Conservation (phyloP, 805 yeast genomes). For the Danielia reshetovae region DNA sequence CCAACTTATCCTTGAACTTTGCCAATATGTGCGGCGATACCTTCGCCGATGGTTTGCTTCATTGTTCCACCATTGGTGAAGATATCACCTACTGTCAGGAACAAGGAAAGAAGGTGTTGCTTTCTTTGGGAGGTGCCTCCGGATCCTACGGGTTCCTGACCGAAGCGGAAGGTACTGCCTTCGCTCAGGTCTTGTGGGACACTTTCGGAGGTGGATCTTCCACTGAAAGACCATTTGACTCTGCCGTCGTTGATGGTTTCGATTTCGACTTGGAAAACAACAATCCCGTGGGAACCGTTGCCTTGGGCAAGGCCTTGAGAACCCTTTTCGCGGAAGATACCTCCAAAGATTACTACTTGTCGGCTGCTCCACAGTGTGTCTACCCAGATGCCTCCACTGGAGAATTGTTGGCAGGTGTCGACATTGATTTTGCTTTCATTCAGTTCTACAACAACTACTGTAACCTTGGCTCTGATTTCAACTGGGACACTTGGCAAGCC, state of each 20-base stretch:
- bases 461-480: constrained; percentile 48
- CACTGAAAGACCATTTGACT: constrained; percentile 25
- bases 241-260: constrained; percentile 66
- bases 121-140: constrained; percentile 47
- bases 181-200: constrained; percentile 44
- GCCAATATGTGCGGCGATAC: constrained; percentile 46
- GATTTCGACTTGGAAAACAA: constrained; percentile 64
- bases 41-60: constrained; percentile 39
- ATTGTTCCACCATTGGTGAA: constrained; percentile 11
- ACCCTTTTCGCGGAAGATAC: constrained; percentile 4
- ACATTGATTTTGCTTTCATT: constrained; percentile 76
- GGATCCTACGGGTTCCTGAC: constrained; percentile 52
- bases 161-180: constrained; percentile 52
- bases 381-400: constrained; percentile 69
- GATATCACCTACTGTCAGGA: constrained; percentile 13
- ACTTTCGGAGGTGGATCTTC: constrained; percentile 35
- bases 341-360: constrained; percentile 61
- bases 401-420: constrained; percentile 42
- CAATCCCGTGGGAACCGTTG: constrained; percentile 61
- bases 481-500: constrained; percentile 66
- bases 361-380: constrained; percentile 93
- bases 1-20: constrained; percentile 45
- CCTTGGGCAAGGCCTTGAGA: constrained; percentile 34
- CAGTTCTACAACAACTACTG: constrained; percentile 91
- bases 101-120: constrained; percentile 10